These are phyloP conservation scores for Myriosclerotinia duriaeana DNA, from an alignment of 2,329 filamentous ascomycete species.

Conservation along the genomic window DNA sequence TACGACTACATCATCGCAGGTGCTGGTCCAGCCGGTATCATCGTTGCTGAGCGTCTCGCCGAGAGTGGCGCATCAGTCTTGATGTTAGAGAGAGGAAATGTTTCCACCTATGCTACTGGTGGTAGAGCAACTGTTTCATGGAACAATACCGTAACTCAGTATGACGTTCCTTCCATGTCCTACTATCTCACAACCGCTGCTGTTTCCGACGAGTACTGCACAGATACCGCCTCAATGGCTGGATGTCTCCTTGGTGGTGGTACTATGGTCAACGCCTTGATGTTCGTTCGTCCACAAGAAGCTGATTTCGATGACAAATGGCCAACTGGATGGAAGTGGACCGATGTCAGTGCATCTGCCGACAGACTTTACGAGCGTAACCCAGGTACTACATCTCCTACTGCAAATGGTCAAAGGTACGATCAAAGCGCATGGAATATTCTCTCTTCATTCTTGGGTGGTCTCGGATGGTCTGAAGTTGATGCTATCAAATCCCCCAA, in stretches of 20 bases:
- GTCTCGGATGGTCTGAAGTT: slow-evolving; percentile 54
- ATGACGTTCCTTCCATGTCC: slow-evolving; percentile 21
- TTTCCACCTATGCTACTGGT: slow-evolving; percentile 21
- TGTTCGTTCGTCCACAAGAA: slow-evolving; percentile 64
- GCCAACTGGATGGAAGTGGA: slow-evolving; percentile 62
- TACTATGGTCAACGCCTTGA: slow-evolving; percentile 57
- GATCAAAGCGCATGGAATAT: slow-evolving; percentile 63
- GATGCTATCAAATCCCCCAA: slow-evolving; percentile 49
- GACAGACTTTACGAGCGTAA: slow-evolving; percentile 65
- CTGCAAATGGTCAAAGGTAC: slow-evolving; percentile 63
- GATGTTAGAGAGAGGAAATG: slow-evolving; percentile 23
- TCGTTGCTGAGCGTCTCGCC: slow-evolving; percentile 22
- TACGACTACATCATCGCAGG: slow-evolving; percentile 23
- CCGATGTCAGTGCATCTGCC: slow-evolving; percentile 59
- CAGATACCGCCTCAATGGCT: slow-evolving; percentile 59
- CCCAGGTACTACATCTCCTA: slow-evolving; percentile 65
- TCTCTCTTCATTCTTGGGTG: slow-evolving; percentile 49
- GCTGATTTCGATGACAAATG: slow-evolving; percentile 71
- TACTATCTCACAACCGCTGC: slow-evolving; percentile 19
- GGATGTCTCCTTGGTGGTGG: slow-evolving; percentile 66
- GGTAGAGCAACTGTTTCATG: slow-evolving; percentile 20
- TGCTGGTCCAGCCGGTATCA: slow-evolving; percentile 22
- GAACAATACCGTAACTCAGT: slow-evolving; percentile 21
- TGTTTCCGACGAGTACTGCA: slow-evolving; percentile 42
- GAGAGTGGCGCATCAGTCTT: slow-evolving; percentile 22